Evolutionary conservation across 352 stramenopile genomes (phyloP), one percentile per base, ranked within the genome.

Genomic region (Elongisporangium anandrum): DNA sequence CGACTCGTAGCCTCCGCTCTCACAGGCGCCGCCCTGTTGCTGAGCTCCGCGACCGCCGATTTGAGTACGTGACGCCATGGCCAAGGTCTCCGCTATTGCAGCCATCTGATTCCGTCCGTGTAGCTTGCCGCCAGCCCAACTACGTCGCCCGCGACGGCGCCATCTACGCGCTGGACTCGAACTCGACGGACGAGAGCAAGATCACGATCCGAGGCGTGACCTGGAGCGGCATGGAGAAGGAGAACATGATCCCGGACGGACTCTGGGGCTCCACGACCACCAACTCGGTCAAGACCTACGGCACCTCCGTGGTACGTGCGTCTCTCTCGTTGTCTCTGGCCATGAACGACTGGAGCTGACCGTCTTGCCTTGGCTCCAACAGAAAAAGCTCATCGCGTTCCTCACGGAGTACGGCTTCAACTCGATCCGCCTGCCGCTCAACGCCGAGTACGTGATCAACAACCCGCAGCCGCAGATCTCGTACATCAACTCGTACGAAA

Each of bases 141-240:
- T 90, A 88, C 56, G 49, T 90, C 17, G 66, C 77, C 16, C 67
- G 69, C 24, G 67, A 71, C 21, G 75, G 77, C 51, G 84, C 87
- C 56, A 86, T 90, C 61, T 66, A 66, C 20, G 77, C 79, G 0
- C 61, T 83, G 20, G 77, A 90, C 47, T 76, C 77, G 29, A 21
- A 57, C 15, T 26, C 63, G 13, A 68, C 65, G 2, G 60, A 64
- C 2, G 57, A 83, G 66, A 85, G 74, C 10, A 65, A 81, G 52
- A 75, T 90, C 57, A 68, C 60, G n/a, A 85, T 90, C 64, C 80
- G 82, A 39, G 81, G 81, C 47, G 78, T 90, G 4, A 24, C 72
- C 2, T 90, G 81, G 81, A 63, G 72, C 54, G 81, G 81, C 39
- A 87, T 88, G 74, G 81, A 90, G 67, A 82, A 84, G 63, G 72